These are phyloP conservation scores for Daldinia bambusicola DNA, from an alignment of 495 filamentous ascomycete genomes.

Conservation along the genomic window DNA sequence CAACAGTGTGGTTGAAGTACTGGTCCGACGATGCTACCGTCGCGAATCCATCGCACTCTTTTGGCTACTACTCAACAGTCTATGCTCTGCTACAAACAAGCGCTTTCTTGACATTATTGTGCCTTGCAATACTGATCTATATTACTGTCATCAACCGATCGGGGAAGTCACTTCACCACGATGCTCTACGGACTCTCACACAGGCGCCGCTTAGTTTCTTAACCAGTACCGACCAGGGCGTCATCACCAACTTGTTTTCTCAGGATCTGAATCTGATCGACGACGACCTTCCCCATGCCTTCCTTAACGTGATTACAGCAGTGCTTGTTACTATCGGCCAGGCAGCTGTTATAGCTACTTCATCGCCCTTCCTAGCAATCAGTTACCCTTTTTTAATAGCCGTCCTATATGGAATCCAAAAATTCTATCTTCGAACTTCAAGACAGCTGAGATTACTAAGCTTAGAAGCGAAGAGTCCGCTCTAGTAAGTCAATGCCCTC, in stretches of 20 bases:
- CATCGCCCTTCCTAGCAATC: conserved; percentile 46
- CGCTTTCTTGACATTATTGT: conserved; percentile 32
- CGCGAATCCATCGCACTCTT: conserved; percentile 42
- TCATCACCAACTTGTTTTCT: conserved; percentile 57
- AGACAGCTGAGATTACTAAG: conserved; percentile 68
- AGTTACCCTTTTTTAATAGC: conserved; percentile 38
- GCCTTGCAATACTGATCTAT: conserved; percentile 23
- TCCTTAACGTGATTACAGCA: conserved; percentile 31
- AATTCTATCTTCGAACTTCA: conserved; percentile 70
- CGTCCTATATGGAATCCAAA: conserved; percentile 64
- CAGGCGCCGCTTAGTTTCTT: conserved; percentile 54
- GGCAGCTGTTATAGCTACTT: conserved; percentile 48
- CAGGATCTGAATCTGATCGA: conserved; percentile 61
- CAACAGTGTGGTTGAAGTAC: conserved; percentile 54
- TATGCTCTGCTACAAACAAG: conserved; percentile 47
- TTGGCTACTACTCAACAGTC: conserved; percentile 50
- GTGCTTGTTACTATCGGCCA: conserved; percentile 41
- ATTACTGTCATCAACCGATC: conserved; percentile 32
- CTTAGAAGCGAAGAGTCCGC: conserved; percentile 64
- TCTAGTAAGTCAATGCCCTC: conserved; percentile 24
- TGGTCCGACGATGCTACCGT: conserved; percentile 50
- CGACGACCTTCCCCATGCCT: conserved; percentile 33
- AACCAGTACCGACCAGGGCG: conserved; percentile 54
- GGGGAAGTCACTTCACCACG: conserved; percentile 43
- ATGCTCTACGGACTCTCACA: conserved; percentile 40